Evolutionary conservation across 345 rosid species (phyloP), one percentile per base, ranked within the genome.

Genomic region (Eucalyptus regnans): DNA sequence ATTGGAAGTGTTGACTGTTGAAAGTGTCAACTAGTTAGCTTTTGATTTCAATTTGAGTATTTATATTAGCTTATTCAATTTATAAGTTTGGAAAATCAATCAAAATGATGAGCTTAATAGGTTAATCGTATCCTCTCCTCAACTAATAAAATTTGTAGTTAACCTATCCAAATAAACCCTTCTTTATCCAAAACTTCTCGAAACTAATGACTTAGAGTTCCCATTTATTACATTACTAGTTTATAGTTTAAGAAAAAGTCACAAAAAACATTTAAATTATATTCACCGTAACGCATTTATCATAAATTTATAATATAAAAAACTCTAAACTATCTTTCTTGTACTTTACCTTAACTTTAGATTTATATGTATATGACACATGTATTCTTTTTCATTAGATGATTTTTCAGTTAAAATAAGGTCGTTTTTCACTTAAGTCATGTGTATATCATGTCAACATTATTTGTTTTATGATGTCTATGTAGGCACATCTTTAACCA

Each of bases 281-380:
- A 56, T 56, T 56, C 62, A 22, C 1, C 4, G 0, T 1, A 0
- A 56, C 1, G 5, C 62, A 56, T 2, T 56, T 56, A 8, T 56
- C 62, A 22, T 9, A 8, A 56, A 56, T 56, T 22, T 9, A 10
- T 56, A 56, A 22, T 56, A 56, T 22, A 8, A 56, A 56, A 56
- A 56, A 22, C 5, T 56, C 27, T 4, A 23, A 56, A 22, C 12
- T 9, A 9, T 4, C 3, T 52, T 52, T 52, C 0, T 0, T 7
- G 2, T 52, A 18, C 56, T 52, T 52, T 52, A 18, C 9, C 23
- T 52, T 52, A 3, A 52, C 23, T 17, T 51, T 51, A 51, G 2
- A 52, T 52, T 51, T 51, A 56, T 56, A 56, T 9, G 2, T 54
- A 22, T 1, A 1, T 8, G 27, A 56, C 5, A 9, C 0, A 0